These are phyloP conservation scores for Metarhizium anisopliae DNA, from an alignment of 2,329 filamentous ascomycete genomes.

Conservation along the genomic window DNA sequence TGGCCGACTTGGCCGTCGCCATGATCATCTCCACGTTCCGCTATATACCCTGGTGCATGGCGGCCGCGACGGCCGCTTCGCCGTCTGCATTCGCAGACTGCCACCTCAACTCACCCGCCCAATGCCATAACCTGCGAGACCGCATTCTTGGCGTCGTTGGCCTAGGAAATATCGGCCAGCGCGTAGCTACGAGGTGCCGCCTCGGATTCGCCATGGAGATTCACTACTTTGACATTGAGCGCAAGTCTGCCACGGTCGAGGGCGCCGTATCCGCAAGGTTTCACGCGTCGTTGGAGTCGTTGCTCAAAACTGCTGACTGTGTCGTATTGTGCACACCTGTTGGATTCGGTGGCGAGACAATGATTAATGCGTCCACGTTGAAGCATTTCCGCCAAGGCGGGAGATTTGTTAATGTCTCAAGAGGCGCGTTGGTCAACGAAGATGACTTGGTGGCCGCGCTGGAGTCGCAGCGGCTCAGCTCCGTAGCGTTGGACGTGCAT, in stretches of 20 bases:
- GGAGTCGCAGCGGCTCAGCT: slow-evolving; percentile 37
- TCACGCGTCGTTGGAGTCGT: slow-evolving; percentile 39
- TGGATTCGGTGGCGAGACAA: slow-evolving; percentile 20
- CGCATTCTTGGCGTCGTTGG: slow-evolving; percentile 59
- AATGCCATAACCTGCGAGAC: slow-evolving; percentile 54
- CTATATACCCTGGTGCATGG: slow-evolving; percentile 54
- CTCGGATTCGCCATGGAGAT: slow-evolving; percentile 59
- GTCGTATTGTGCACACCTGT: slow-evolving; percentile 53
- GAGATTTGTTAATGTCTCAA: slow-evolving; percentile 56
- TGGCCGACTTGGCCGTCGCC: slow-evolving; percentile 62
- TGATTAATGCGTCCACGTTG: slow-evolving; percentile 42
- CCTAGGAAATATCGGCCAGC: slow-evolving; percentile 56
- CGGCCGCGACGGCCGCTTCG: slow-evolving; percentile 37
- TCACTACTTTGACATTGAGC: slow-evolving; percentile 50
- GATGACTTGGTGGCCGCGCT: slow-evolving; percentile 52
- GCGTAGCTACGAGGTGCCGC: slow-evolving; percentile 44
- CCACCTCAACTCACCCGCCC: slow-evolving; percentile 48
- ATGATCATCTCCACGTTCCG: slow-evolving; percentile 63
- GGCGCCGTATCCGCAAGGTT: slow-evolving; percentile 34
- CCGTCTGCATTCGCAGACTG: slow-evolving; percentile 42
- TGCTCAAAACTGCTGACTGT: slow-evolving; percentile 48
- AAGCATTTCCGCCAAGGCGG: slow-evolving; percentile 42
- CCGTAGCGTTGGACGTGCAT: slow-evolving; percentile 57
- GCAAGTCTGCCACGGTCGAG: slow-evolving; percentile 36
- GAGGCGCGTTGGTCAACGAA: slow-evolving; percentile 57